Conservation (phyloP, 164 flowering plant genomes). For the Berberis thunbergii region DNA sequence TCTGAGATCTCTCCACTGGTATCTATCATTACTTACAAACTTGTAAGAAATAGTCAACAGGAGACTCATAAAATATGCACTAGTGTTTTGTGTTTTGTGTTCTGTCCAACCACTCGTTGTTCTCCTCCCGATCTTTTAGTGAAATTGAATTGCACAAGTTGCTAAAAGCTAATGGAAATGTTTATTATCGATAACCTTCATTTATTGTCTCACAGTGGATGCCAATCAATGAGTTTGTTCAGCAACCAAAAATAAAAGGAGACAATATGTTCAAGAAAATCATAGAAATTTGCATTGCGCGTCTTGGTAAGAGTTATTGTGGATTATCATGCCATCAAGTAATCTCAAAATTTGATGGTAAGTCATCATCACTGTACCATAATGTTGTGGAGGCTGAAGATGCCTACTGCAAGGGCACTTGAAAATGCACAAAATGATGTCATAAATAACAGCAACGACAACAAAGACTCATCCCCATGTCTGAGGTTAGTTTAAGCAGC, state of each 20-base stretch:
- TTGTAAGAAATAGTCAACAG: neutral
- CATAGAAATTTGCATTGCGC: constrained; percentile 59
- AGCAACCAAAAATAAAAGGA: constrained; percentile 50
- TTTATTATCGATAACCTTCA: neutral
- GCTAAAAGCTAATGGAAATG: neutral
- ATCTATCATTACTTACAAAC: neutral
- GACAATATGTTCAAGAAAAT: constrained; percentile 76
- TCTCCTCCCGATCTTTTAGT: neutral
- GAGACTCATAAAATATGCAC: neutral
- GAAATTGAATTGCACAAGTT: too few species aligned
- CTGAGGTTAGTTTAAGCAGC: too few species aligned
- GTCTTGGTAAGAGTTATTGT: constrained; percentile 54
- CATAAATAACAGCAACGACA: too few species aligned
- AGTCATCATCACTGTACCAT: constrained; percentile 58
- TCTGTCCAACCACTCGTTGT: neutral
- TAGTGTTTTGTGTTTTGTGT: neutral
- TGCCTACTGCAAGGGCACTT: constrained; percentile 30
- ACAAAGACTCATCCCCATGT: too few species aligned
- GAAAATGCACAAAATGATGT: neutral
- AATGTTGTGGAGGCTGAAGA: constrained; percentile 40
- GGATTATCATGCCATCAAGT: constrained; percentile 54
- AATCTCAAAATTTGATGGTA: constrained; percentile 68
- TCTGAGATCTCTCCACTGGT: too few species aligned
- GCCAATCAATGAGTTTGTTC: constrained; percentile 67
- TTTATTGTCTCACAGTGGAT: constrained; percentile 58